These are phyloP conservation scores for Panicum miliaceum DNA, from an alignment of 176 grass and related monocot genomes.

Conservation along the genomic window DNA sequence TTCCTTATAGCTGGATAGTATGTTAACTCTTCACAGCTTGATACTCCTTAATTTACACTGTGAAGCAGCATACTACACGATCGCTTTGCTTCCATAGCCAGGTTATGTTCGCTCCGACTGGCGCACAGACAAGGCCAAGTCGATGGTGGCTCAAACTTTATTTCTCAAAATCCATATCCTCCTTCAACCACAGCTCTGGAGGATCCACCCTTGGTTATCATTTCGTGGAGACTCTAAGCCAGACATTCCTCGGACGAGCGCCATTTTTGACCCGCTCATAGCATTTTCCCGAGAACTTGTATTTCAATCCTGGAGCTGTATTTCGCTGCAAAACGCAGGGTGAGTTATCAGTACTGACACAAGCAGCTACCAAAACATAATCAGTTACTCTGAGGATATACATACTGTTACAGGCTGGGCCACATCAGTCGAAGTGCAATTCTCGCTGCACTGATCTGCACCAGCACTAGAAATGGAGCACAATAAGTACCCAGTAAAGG, in stretches of 20 bases:
- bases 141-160: not conserved
- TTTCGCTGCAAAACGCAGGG: conserved; percentile 32
- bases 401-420: conserved; percentile 18
- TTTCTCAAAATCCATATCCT: conserved; percentile 27
- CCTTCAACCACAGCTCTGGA: not conserved
- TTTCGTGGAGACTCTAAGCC: conserved; percentile 41
- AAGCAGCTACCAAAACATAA: not conserved
- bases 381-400: conserved; percentile 2
- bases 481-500: conserved; percentile 37
- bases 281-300: conserved; percentile 58
- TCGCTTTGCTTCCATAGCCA: not conserved
- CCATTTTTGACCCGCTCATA: conserved; percentile 39
- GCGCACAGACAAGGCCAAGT: not conserved
- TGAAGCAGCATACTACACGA: not conserved
- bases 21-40: not conserved
- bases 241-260: not conserved
- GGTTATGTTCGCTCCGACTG: conserved; percentile 27
- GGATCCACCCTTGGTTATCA: conserved; percentile 20
- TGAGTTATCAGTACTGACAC: not conserved
- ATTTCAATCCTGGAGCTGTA: conserved; percentile 12
- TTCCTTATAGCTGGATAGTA: not conserved
- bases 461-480: conserved; percentile 40
- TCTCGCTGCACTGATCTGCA: conserved; percentile 49
- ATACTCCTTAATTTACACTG: not conserved
- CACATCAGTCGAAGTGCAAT: conserved; percentile 28